A percentile compares a stretch with the other conserved stretches of the same genome.
Conservation (phyloP, 495 filamentous ascomycete genomes). For the Aspergillus asperescens region DNA sequence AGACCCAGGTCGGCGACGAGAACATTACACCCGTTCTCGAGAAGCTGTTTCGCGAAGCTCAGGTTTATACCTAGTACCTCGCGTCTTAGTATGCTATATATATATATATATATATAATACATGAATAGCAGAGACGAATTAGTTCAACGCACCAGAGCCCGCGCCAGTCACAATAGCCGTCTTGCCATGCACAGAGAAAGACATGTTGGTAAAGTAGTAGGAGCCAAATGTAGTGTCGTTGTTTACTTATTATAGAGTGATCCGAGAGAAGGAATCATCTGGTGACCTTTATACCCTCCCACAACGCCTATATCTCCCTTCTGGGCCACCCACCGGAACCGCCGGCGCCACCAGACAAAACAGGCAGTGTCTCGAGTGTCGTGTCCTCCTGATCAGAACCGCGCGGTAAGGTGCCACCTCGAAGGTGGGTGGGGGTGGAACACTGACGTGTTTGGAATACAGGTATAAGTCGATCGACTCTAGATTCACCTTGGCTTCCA, state of each 20-base stretch:
- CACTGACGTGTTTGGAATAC: no score
- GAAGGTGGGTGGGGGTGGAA: no score
- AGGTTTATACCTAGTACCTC: no score
- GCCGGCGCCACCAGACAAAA: background rate
- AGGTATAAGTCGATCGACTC: background rate
- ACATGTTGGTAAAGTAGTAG: slow-evolving; percentile 19
- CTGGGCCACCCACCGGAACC: no score
- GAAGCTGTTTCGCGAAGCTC: slow-evolving; percentile 53
- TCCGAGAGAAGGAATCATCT: background rate
- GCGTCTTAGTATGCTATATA: no score
- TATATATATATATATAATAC: background rate
- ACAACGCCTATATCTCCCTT: no score
- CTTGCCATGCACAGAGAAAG: slow-evolving; percentile 52
- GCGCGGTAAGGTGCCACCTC: background rate
- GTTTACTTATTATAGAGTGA: background rate
- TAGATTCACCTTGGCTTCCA: background rate
- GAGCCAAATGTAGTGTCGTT: background rate
- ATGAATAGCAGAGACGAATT: background rate
- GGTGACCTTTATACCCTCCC: no score
- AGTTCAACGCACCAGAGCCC: slow-evolving; percentile 52
- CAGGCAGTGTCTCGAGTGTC: background rate
- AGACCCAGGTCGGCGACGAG: slow-evolving; percentile 61
- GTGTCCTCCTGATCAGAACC: no score
- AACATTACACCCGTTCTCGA: slow-evolving; percentile 57
- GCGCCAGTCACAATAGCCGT: slow-evolving; percentile 67